Conservation (phyloP, 2,329 filamentous ascomycete species). For the Exophiala sideris region DNA sequence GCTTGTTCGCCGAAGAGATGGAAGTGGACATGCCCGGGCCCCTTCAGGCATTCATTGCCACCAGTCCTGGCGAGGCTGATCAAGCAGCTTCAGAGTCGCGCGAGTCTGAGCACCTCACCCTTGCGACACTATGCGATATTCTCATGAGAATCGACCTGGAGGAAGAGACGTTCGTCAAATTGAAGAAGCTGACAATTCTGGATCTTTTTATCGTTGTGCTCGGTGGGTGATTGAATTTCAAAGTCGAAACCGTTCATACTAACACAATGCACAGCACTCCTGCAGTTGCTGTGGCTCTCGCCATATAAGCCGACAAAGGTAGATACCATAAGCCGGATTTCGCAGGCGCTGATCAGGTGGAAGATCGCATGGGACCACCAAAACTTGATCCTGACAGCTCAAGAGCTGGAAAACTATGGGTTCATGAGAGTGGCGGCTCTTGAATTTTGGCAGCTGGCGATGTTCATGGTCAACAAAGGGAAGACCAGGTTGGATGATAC, state of each 20-base stretch:
- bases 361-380: slow-evolving; percentile 6
- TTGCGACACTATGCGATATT: background rate
- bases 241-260: too few relatives aligned
- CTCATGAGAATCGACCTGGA: slow-evolving; percentile 2
- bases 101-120: background rate
- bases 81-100: background rate
- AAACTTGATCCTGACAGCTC: background rate
- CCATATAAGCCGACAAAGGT: slow-evolving; percentile 5
- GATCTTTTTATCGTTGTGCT: slow-evolving; percentile 1
- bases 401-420: slow-evolving; percentile 1
- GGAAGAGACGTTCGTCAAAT: background rate
- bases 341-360: slow-evolving; percentile 1
- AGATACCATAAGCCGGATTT: slow-evolving; percentile 3
- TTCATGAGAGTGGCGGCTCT: slow-evolving; percentile 1
- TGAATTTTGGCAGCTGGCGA: slow-evolving; percentile 8
- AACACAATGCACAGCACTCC: background rate
- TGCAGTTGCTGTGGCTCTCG: slow-evolving; percentile 7
- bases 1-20: slow-evolving; percentile 8
- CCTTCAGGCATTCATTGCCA: slow-evolving; percentile 2
- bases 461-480: slow-evolving; percentile 2
- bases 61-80: slow-evolving; percentile 3
- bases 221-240: too few relatives aligned
- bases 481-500: slow-evolving; percentile 1
- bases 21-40: slow-evolving; percentile 2
- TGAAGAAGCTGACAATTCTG: slow-evolving; percentile 4